A percentile compares a stretch with the other conserved stretches of the same genome.
phyloP scores from a whole-genome alignment of 805 yeast species.

The Barnettozyma sucrosica region DNA sequence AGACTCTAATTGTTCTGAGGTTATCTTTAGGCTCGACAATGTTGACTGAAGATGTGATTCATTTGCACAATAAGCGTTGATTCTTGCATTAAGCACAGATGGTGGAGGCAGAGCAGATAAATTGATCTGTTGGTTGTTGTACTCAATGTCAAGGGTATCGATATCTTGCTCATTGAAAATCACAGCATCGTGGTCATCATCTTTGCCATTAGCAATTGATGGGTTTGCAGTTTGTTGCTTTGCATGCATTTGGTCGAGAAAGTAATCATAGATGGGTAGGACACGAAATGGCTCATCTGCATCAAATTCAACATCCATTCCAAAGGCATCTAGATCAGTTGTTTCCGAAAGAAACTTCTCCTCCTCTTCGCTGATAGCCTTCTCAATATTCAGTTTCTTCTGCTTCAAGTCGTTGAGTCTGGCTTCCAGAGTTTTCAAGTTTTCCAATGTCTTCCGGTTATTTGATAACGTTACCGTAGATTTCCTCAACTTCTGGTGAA shows the following conservation, averaged over 20 bases:
- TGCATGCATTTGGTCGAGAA: conserved; percentile 34
- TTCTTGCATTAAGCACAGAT: conserved; percentile 61
- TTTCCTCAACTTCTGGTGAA: conserved; percentile 52
- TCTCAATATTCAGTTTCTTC: conserved; percentile 51
- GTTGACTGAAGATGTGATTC: conserved; percentile 49
- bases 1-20: conserved; percentile 53
- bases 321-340: conserved; percentile 33
- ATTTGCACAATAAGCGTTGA: conserved; percentile 73
- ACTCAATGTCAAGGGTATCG: conserved; percentile 7
- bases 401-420: conserved; percentile 45
- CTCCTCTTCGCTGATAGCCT: conserved; percentile 61
- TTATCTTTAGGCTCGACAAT: conserved; percentile 45
- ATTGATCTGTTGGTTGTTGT: conserved; percentile 19
- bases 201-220: neutral
- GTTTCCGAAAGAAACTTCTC: conserved; percentile 41
- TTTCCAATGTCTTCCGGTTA: conserved; percentile 44
- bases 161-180: conserved; percentile 8
- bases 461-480: conserved; percentile 48
- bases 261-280: conserved; percentile 48
- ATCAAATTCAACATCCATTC: conserved; percentile 55
- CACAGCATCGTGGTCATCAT: conserved; percentile 5
- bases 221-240: neutral
- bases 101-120: conserved; percentile 29
- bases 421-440: conserved; percentile 40
- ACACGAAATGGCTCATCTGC: conserved; percentile 91